Conservation (phyloP, 2,329 filamentous ascomycete species). For the Cladosporium sp. region DNA sequence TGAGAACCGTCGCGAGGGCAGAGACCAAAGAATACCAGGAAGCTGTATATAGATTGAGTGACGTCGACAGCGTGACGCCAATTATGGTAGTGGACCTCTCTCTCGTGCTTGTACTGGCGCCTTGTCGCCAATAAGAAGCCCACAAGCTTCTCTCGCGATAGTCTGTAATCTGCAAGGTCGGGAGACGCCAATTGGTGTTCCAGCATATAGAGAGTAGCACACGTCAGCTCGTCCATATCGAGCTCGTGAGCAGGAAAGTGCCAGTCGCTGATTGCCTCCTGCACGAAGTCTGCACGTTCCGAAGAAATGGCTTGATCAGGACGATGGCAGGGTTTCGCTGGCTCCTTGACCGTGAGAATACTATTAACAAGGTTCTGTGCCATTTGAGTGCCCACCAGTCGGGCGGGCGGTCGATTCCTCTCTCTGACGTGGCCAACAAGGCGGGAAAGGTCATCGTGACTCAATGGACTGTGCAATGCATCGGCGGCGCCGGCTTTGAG, state of each 20-base stretch:
- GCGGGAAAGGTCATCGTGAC: constrained; percentile 48
- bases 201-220: constrained; percentile 82
- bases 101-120: constrained; percentile 77
- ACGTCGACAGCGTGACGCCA: constrained; percentile 97
- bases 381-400: constrained; percentile 27
- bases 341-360: constrained; percentile 19
- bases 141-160: constrained; percentile 57
- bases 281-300: constrained; percentile 57
- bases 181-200: constrained; percentile 80
- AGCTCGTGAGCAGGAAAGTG: constrained; percentile 86
- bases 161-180: constrained; percentile 63
- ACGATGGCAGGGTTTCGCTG: constrained; percentile 21
- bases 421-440: constrained; percentile 30
- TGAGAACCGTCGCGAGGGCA: constrained; percentile 63
- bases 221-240: constrained; percentile 82
- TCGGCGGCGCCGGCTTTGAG: constrained; percentile 83
- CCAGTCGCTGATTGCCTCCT: constrained; percentile 71
- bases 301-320: constrained; percentile 64
- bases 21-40: constrained; percentile 63
- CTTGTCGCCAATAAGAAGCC: constrained; percentile 84
- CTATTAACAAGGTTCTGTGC: constrained; percentile 27
- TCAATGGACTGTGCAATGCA: constrained; percentile 75
- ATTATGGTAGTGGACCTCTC: constrained; percentile 70
- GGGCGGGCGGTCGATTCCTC: constrained; percentile 23
- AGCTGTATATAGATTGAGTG: constrained; percentile 86